These are phyloP conservation scores for Colletotrichum spinosum DNA, from an alignment of 2,329 filamentous ascomycete species.

Conservation along the genomic window DNA sequence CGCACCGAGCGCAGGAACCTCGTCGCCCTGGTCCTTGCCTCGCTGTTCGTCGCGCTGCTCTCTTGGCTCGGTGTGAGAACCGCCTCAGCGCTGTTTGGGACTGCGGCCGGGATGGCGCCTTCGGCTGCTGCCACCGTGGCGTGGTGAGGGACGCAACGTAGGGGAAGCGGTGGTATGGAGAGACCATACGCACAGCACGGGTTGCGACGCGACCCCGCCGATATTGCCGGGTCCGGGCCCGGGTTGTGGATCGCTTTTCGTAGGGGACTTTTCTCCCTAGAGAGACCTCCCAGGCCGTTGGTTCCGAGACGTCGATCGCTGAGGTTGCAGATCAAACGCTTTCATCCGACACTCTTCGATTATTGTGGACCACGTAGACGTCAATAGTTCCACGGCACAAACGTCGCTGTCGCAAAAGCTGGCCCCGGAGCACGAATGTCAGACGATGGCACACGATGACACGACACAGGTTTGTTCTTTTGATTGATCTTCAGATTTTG, in stretches of 20 bases:
- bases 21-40: slow-evolving; percentile 55
- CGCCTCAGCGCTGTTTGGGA: slow-evolving; percentile 26
- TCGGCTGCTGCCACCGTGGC: background rate
- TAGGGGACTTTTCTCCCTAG: background rate
- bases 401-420: slow-evolving; percentile 4
- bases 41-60: slow-evolving; percentile 43
- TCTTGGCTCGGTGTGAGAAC: slow-evolving; percentile 42
- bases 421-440: too few relatives aligned
- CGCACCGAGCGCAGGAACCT: slow-evolving; percentile 52
- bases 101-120: slow-evolving; percentile 10
- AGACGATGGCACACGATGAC: slow-evolving; percentile 5
- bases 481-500: slow-evolving; percentile 12
- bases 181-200: background rate
- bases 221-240: background rate
- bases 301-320: slow-evolving; percentile 14
- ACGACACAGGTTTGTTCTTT: background rate
- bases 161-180: background rate
- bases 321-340: slow-evolving; percentile 30
- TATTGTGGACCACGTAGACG: slow-evolving; percentile 5
- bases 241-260: slow-evolving; percentile 6
- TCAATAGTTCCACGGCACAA: slow-evolving; percentile 10
- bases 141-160: background rate
- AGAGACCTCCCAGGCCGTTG: background rate
- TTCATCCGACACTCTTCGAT: background rate
- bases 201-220: slow-evolving; percentile 12